A percentile compares a stretch with the other conserved stretches of the same genome.
These are phyloP conservation scores for Tricholoma sp. DNA, from an alignment of 768 basidiomycete species.

Conservation along the genomic window DNA sequence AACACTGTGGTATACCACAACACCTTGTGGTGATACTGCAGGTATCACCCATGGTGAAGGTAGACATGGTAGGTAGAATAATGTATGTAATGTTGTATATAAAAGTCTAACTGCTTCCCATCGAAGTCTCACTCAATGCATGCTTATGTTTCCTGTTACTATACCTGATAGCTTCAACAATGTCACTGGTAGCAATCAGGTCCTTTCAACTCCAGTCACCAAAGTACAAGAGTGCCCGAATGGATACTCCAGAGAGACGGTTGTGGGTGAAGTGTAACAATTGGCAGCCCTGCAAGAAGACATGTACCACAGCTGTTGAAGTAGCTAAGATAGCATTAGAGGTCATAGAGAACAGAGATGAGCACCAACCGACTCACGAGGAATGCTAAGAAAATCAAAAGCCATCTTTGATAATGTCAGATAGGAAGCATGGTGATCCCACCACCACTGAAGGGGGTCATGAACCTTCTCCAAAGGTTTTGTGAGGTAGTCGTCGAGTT, in stretches of 20 bases:
- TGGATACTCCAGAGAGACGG: neutral
- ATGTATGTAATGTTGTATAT: neutral
- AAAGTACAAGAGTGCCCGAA: neutral
- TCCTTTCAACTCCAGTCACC: neutral
- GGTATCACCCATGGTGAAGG: neutral
- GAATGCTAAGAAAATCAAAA: neutral
- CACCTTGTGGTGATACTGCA: neutral
- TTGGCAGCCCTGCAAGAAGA: neutral
- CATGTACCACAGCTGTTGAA: neutral
- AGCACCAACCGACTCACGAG: neutral
- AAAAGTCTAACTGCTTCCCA: neutral
- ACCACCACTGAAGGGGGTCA: too few relatives aligned
- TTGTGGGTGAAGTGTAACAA: neutral
- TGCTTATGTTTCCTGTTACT: neutral
- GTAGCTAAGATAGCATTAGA: neutral
- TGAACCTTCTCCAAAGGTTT: too few relatives aligned
- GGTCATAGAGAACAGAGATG: neutral
- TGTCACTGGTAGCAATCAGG: neutral
- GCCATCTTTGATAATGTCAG: neutral
- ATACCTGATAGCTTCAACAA: neutral
- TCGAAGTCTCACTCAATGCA: neutral
- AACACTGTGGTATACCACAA: neutral
- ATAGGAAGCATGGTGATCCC: neutral
- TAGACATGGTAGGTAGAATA: too few relatives aligned
- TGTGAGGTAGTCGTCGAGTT: too few relatives aligned